phyloP scores from a whole-genome alignment of 257 asterid species.

The Echites panduratus region DNA sequence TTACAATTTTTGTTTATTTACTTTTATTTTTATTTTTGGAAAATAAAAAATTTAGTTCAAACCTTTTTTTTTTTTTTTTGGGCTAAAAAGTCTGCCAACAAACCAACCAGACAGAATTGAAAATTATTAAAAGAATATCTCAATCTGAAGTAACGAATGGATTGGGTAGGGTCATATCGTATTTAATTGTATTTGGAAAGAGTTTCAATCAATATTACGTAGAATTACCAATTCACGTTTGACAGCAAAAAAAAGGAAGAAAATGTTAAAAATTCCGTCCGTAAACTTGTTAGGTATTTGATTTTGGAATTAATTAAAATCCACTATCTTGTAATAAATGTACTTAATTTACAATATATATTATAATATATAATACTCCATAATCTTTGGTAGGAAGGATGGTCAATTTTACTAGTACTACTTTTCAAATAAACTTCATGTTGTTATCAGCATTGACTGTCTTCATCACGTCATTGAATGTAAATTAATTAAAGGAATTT shows the following conservation, averaged over 20 bases:
- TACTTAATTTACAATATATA: neutral
- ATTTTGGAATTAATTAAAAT: neutral
- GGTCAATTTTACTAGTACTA: neutral
- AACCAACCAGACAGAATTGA: neutral
- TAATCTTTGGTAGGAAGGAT: neutral
- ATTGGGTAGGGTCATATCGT: neutral
- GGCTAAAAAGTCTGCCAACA: too few species aligned
- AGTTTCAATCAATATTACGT: neutral
- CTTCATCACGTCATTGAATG: neutral
- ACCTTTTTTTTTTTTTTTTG: too few species aligned
- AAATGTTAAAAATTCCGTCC: neutral
- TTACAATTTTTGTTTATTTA: too few species aligned
- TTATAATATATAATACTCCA: too few species aligned
- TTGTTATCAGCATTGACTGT: constrained; percentile 10
- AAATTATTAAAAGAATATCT: neutral
- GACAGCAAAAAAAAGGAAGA: neutral
- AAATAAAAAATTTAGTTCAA: too few species aligned
- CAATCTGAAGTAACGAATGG: neutral
- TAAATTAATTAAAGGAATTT: neutral
- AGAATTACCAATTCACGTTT: neutral
- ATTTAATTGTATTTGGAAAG: neutral
- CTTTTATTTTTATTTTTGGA: too few species aligned
- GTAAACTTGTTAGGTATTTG: neutral
- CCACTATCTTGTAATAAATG: neutral
- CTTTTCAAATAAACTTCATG: neutral